Conservation (phyloP, 164 flowering plant genomes). For the Amborella trichopoda region DNA sequence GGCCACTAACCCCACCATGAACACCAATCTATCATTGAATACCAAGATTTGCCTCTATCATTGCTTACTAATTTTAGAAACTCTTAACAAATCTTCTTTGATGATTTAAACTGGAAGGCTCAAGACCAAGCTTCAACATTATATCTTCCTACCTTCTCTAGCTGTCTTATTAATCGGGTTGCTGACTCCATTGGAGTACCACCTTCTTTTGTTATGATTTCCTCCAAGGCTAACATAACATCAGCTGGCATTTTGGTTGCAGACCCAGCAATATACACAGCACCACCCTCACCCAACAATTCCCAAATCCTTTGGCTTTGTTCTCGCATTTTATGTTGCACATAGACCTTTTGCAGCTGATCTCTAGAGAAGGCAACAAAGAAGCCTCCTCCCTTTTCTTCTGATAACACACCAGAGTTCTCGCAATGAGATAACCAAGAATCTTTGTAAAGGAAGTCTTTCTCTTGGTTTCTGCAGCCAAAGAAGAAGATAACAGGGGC, state of each 20-base stretch:
- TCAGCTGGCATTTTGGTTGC: constrained; percentile 90
- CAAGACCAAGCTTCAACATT: constrained; percentile 96
- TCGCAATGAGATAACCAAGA: constrained; percentile 63
- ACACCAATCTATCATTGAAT: too few species aligned
- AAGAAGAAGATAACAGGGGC: constrained; percentile 80
- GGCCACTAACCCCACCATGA: too few species aligned
- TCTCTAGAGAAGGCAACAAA: constrained; percentile 88
- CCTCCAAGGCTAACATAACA: constrained; percentile 59
- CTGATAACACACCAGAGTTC: constrained; percentile 57
- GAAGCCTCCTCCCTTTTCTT: constrained; percentile 85
- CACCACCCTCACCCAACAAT: constrained; percentile 52
- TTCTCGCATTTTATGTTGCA: constrained; percentile 82
- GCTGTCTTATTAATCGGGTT: constrained; percentile 38
- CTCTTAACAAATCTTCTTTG: too few species aligned
- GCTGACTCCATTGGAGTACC: constrained; percentile 57
- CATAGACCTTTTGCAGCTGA: constrained; percentile 75
- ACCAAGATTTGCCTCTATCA: too few species aligned
- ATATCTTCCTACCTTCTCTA: constrained; percentile 76
- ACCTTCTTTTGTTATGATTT: constrained; percentile 50
- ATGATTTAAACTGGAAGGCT: constrained; percentile 7
- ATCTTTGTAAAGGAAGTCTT: constrained; percentile 67
- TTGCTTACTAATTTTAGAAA: too few species aligned
- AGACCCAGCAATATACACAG: constrained; percentile 89
- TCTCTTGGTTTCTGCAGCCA: constrained; percentile 69
- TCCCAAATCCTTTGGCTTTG: constrained; percentile 53